Percentiles rank a stretch among this genome's conserved stretches.
Evolutionary conservation across 2,329 filamentous ascomycete genomes (phyloP).

Genomic region (Fusarium nematophilum): DNA sequence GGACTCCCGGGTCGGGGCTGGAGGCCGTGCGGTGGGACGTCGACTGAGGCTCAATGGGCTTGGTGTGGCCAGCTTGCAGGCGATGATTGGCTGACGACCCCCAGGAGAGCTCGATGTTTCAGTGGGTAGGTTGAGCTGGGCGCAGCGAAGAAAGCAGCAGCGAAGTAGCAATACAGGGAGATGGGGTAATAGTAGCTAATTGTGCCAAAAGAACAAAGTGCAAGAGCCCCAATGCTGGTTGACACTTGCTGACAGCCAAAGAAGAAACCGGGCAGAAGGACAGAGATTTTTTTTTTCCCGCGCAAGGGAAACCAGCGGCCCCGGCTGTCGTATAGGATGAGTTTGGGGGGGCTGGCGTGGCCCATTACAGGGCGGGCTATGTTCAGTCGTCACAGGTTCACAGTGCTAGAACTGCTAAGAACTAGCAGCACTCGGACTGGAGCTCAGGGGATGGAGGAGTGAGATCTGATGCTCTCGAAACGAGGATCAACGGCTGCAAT

Average conservation of each 20-base stretch:
- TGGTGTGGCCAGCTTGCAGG: conserved; percentile 44
- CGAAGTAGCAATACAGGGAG: not conserved
- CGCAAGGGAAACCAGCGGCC: no score
- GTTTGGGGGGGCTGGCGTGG: conserved; percentile 26
- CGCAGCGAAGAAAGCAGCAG: not conserved
- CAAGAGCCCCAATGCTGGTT: not conserved
- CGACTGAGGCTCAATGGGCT: conserved; percentile 39
- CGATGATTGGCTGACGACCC: conserved; percentile 35
- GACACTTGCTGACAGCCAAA: no score
- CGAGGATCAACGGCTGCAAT: conserved; percentile 27
- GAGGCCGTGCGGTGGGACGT: conserved; percentile 41
- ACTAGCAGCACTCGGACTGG: no score
- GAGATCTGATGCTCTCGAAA: conserved; percentile 5
- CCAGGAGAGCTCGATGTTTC: conserved; percentile 20
- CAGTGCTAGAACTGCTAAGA: no score
- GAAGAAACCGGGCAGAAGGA: no score
- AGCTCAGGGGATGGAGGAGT: not conserved
- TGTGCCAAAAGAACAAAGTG: not conserved
- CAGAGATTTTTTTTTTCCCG: no score
- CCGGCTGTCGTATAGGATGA: conserved; percentile 3
- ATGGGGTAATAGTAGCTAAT: no score
- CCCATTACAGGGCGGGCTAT: conserved; percentile 2
- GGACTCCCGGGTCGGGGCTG: conserved; percentile 5
- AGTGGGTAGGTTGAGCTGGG: not conserved
- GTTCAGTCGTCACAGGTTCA: conserved; percentile 11